Evolutionary conservation across 192 early-diverging fungal genomes (phyloP).

Genomic region (Cetraspora pellucida): DNA sequence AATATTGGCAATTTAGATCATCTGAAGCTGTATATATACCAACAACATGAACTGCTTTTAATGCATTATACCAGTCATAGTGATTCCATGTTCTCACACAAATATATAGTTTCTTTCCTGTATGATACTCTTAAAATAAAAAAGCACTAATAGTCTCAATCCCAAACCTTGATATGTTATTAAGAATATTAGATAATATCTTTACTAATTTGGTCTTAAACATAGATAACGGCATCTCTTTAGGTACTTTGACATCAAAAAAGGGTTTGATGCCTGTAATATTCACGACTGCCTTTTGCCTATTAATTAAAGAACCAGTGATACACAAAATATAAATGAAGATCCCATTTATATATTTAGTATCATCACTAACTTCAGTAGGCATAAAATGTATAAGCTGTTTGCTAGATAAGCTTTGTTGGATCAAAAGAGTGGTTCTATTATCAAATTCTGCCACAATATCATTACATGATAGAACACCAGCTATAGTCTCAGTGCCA

Average conservation of each 20-base stretch:
- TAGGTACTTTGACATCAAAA: background rate
- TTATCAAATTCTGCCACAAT: background rate
- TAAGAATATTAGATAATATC: background rate
- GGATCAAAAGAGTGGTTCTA: background rate
- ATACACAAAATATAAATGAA: background rate
- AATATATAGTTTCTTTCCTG: background rate
- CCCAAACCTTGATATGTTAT: background rate
- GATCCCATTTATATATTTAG: background rate
- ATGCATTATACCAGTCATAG: background rate
- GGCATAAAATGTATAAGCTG: background rate
- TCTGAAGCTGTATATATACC: background rate
- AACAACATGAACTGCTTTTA: background rate
- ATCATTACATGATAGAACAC: background rate
- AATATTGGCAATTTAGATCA: background rate
- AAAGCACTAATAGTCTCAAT: background rate
- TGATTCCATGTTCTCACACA: background rate
- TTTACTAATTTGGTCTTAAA: background rate
- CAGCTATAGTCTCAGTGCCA: no score
- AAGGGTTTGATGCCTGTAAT: slow-evolving; percentile 1
- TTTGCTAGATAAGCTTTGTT: background rate
- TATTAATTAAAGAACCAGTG: background rate
- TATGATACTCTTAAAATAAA: background rate
- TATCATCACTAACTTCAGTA: background rate
- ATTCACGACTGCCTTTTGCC: background rate
- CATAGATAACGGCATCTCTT: background rate